A percentile compares a stretch with the other conserved stretches of the same genome.
Conservation (phyloP, 1,284 basidiomycete genomes). For the Rhizopogon parksii region DNA sequence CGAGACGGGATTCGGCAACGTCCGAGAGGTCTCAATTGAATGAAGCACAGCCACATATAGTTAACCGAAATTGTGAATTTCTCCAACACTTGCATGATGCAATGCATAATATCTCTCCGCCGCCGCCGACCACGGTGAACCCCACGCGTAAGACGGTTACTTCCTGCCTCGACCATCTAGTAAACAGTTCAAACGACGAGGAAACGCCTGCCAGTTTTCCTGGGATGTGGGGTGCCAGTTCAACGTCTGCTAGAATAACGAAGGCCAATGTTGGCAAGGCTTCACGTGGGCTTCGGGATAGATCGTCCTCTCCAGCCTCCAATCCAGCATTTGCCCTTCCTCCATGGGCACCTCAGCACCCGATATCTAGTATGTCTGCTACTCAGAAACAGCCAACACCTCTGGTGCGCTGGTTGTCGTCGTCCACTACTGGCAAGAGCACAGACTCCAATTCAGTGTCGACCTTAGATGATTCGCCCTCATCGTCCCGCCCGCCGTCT, state of each 20-base stretch:
- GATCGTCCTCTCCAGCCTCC: background rate
- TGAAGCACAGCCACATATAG: background rate
- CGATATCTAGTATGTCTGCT: background rate
- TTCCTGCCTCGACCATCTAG: background rate
- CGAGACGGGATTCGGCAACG: too few relatives aligned
- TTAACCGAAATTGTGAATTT: background rate
- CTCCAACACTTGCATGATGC: background rate
- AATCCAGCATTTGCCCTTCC: background rate
- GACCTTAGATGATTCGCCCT: constrained; percentile 9
- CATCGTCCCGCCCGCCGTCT: constrained; percentile 26
- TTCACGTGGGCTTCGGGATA: constrained; percentile 1
- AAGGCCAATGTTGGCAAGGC: background rate
- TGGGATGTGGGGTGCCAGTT: background rate
- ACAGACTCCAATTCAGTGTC: background rate
- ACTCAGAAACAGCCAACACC: constrained; percentile 8
- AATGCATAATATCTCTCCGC: background rate
- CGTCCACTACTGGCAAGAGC: background rate
- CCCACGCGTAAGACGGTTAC: background rate
- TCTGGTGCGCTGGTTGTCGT: constrained; percentile 15
- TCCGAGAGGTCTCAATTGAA: too few relatives aligned
- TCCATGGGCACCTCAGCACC: background rate
- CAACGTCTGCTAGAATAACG: background rate
- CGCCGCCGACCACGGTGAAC: background rate
- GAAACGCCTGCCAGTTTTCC: background rate
- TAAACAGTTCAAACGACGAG: background rate